Percentiles rank a stretch among this genome's conserved stretches.
These are phyloP conservation scores for Drechslerella coelobrocha DNA, from an alignment of 2,329 filamentous ascomycete species.

Conservation along the genomic window DNA sequence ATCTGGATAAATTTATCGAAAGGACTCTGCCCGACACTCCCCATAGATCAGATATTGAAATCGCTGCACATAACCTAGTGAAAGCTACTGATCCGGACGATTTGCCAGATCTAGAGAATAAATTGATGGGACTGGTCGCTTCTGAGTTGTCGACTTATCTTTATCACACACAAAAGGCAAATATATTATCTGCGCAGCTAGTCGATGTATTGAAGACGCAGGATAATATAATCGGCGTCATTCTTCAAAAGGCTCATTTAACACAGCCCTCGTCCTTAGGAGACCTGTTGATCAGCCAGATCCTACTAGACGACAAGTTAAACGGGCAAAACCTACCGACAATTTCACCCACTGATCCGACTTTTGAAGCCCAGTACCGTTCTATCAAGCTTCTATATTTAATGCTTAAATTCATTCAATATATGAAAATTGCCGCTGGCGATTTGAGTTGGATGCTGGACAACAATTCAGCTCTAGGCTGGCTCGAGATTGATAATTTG, in stretches of 20 bases:
- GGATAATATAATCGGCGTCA: not conserved
- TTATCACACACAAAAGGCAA: not conserved
- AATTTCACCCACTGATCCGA: not conserved
- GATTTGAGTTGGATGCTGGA: not conserved
- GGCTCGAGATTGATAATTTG: conserved; percentile 12
- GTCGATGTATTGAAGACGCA: not conserved
- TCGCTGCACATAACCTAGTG: not conserved
- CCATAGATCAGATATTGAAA: not conserved
- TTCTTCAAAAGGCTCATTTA: not conserved
- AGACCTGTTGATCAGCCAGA: not conserved
- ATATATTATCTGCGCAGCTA: not conserved
- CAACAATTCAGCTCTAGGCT: not conserved
- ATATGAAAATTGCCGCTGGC: not conserved
- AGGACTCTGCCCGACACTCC: not conserved
- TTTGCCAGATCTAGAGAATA: not conserved
- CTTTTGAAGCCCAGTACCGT: not conserved
- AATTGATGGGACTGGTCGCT: not conserved
- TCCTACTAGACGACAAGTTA: not conserved
- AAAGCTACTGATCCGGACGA: not conserved
- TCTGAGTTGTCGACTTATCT: conserved; percentile 9
- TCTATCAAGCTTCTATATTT: not conserved
- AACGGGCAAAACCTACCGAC: not conserved
- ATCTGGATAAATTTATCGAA: not conserved
- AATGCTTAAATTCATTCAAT: conserved; percentile 1
- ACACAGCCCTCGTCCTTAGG: not conserved